phyloP scores from a whole-genome alignment of 352 stramenopile species.

The Hyaloperonospora arabidopsidis region DNA sequence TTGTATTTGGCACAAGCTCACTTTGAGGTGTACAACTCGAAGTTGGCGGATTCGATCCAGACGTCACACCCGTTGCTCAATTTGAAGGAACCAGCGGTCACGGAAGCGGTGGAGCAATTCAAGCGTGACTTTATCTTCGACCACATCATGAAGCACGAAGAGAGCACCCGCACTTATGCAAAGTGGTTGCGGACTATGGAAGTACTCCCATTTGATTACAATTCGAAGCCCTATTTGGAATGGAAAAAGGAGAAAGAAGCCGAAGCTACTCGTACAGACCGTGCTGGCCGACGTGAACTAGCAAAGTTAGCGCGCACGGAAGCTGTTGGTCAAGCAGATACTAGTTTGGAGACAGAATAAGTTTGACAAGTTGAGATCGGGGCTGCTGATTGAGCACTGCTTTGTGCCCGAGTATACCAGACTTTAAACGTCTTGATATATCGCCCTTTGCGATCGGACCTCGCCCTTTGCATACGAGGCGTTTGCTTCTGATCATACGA shows the following conservation, averaged over 20 bases:
- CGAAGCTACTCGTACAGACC: slow-evolving; percentile 30
- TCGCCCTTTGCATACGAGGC: too few species aligned
- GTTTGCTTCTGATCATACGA: too few species aligned
- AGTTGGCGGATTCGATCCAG: slow-evolving; percentile 60
- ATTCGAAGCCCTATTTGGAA: slow-evolving; percentile 40
- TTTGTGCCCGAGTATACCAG: background rate
- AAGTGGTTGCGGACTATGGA: slow-evolving; percentile 75
- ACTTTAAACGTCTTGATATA: too few species aligned
- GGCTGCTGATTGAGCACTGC: slow-evolving; percentile 8
- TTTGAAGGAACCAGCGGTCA: slow-evolving; percentile 47
- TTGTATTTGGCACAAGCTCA: slow-evolving; percentile 80
- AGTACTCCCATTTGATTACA: slow-evolving; percentile 63
- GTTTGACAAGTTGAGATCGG: background rate
- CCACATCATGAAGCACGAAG: slow-evolving; percentile 80
- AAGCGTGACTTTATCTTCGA: slow-evolving; percentile 73
- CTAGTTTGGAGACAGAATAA: background rate
- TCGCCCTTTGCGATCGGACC: too few species aligned
- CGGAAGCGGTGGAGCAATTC: slow-evolving; percentile 57
- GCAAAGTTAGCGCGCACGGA: slow-evolving; percentile 26
- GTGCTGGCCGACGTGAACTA: slow-evolving; percentile 34
- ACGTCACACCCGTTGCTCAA: slow-evolving; percentile 58
- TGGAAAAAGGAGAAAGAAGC: slow-evolving; percentile 80
- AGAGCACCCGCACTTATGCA: slow-evolving; percentile 64
- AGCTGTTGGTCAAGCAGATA: slow-evolving; percentile 5
- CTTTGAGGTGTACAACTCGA: slow-evolving; percentile 83